Base-by-base conservation (phyloP, 1,284 basidiomycete genomes). In the Cryptococcus sp. region DNA sequence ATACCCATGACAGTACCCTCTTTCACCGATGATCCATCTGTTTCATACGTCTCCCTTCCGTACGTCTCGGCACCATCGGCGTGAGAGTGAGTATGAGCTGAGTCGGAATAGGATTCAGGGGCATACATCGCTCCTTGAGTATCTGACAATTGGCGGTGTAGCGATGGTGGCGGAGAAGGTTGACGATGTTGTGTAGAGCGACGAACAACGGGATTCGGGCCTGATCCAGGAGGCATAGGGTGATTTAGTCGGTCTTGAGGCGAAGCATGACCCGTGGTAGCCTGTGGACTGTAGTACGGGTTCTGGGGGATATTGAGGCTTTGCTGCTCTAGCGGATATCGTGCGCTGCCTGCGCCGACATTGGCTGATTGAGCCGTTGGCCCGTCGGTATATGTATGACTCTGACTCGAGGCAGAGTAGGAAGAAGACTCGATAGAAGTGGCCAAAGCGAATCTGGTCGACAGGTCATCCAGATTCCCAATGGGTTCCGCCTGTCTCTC, bases 1-100 rank as follows among this genome's bases (percentile, higher is more conserved):
- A 65, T 52, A n/a, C 59, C 61, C 54, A 60, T 67, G 43, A 38
- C 52, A 7, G 57, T 29, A 23, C 51, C 57, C 39, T 63, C 66
- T 29, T 58, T 61, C 22, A 43, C 34, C 20, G 34, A 49, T 41
- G 34, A 22, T 11, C 45, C 61, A 17, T 55, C 51, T 15, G 41
- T 44, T 22, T 49, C 47, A 37, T 34, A 34, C 17, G 51, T 34
- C 50, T 34, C 43, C 37, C 51, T 34, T 57, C 55, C 40, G 46
- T 46, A 48, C 47, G 45, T 46, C 41, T 52, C 37, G 34, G 39
- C 43, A 22, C 17, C 15, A 29, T 46, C 25, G 19, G 20, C 34
- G 50, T 55, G 29, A 10, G 2, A 13, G 10, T 44, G 15, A 44
- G n/a, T 22, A 44, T 44, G 41, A 22, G n/a, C 22, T 8, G 41